Base-by-base conservation (phyloP, 768 basidiomycete species). In the Tricholomella constricta region DNA sequence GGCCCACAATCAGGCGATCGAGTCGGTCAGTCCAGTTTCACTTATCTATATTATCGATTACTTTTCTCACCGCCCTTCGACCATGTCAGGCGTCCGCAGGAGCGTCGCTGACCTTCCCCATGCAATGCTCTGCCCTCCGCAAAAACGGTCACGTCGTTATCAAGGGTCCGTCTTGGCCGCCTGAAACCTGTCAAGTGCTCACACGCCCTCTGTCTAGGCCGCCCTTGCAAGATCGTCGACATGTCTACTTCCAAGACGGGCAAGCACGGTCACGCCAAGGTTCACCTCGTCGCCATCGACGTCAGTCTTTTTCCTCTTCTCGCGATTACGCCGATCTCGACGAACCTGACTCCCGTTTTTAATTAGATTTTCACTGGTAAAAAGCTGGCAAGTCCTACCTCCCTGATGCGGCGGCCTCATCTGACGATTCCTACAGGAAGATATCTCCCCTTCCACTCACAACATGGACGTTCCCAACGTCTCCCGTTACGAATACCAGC, bases 191-290 rank as follows among this genome's bases (percentile, higher is more conserved):
- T 40, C 36, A 52, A 3, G 29, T 20, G 11, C 50, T 34, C 47
- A 47, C 48, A 38, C 29, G 35, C 42, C 17, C 53, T 55, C 48
- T 52, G 12, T 45, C 34, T 60, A 89, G 88, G 80, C 62, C 86
- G 94, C 64, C 95, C 95, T 61, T 98, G 95, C 91, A 98, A 98
- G 81, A 94, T 94, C 76, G 86, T 94, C 65, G 94, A 97, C 72
- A 98, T 97, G 95, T 96, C 94, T 58, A 97, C 95, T 78, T 98
- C 95, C 72, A 98, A 98, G 86, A 96, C 94, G 43, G 95, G 96
- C 65, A 98, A 98, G 85, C 96, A 98, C 80, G 96, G 96, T 65
- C 96, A 99, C 79, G 96, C 97, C 74, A 99, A 98, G 78, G 97
- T 98, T 69, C 94, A 98, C 77, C 83, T 99, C 58, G 84, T 98